Evolutionary conservation across 2,329 filamentous ascomycete genomes (phyloP).

Genomic region (Cercospora nicotianae): DNA sequence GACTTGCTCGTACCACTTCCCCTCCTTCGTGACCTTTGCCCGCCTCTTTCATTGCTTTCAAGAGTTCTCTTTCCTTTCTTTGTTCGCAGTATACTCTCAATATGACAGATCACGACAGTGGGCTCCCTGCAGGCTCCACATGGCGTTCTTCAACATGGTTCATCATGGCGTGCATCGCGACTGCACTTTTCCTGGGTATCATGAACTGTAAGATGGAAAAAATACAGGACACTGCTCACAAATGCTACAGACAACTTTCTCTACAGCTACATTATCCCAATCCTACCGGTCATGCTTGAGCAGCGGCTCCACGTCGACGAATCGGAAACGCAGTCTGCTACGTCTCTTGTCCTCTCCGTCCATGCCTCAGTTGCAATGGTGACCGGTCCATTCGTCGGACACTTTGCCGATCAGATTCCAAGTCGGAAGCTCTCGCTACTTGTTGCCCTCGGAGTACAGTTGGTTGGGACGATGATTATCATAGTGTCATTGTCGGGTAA

Average conservation of each 20-base stretch:
- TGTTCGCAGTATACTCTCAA: constrained; percentile 31
- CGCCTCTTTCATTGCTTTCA: not conserved
- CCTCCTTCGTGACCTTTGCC: not conserved
- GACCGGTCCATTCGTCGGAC: constrained; percentile 30
- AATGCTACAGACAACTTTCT: constrained; percentile 23
- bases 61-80: not conserved
- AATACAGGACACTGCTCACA: not conserved
- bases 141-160: constrained; percentile 4
- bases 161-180: constrained; percentile 1
- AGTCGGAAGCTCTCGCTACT: constrained; percentile 24
- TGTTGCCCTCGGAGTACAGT: constrained; percentile 17
- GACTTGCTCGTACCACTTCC: not conserved
- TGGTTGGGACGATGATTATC: constrained; percentile 17
- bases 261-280: constrained; percentile 26
- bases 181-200: not conserved
- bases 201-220: not conserved
- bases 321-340: constrained; percentile 21
- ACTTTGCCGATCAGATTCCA: constrained; percentile 20
- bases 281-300: constrained; percentile 27
- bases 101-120: not conserved
- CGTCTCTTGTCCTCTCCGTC: constrained; percentile 20
- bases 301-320: constrained; percentile 15
- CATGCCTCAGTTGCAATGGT: constrained; percentile 49
- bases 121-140: constrained; percentile 4
- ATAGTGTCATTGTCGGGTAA: not conserved